phyloP scores from a whole-genome alignment of 768 basidiomycete species.

The Mycena leptocephala region DNA sequence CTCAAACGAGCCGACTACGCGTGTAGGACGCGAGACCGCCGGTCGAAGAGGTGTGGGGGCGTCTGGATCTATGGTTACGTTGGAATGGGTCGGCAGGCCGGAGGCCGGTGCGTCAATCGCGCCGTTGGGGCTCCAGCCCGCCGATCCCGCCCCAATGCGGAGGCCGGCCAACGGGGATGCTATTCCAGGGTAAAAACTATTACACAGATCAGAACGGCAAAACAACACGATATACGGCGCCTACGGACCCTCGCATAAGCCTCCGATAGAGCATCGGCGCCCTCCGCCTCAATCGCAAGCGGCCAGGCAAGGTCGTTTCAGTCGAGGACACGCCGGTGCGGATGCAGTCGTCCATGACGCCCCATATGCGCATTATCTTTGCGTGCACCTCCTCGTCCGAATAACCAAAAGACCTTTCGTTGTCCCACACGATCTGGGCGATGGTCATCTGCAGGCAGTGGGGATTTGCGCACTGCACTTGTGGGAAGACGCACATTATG shows the following conservation, averaged over 20 bases:
- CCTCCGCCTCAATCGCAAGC: slow-evolving; percentile 82
- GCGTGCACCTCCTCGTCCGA: slow-evolving; percentile 81
- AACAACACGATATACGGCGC: slow-evolving; percentile 4
- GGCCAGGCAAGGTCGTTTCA: slow-evolving; percentile 89
- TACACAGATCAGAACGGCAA: slow-evolving; percentile 5
- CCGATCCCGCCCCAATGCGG: slow-evolving; percentile 51
- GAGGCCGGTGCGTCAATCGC: slow-evolving; percentile 39
- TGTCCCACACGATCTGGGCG: slow-evolving; percentile 94
- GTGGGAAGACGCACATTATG: slow-evolving; percentile 77
- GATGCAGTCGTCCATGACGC: slow-evolving; percentile 95
- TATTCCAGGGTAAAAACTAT: slow-evolving; percentile 67
- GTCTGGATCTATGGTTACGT: slow-evolving; percentile 34
- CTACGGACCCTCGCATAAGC: slow-evolving; percentile 86
- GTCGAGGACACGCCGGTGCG: slow-evolving; percentile 86
- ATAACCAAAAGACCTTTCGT: slow-evolving; percentile 88
- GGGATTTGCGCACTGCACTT: slow-evolving; percentile 14
- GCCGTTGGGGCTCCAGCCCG: slow-evolving; percentile 37
- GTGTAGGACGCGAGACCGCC: slow-evolving; percentile 46
- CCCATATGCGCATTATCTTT: slow-evolving; percentile 89
- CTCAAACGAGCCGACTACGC: slow-evolving; percentile 84
- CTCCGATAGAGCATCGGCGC: slow-evolving; percentile 93
- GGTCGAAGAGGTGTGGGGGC: slow-evolving; percentile 29
- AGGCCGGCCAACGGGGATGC: slow-evolving; percentile 45
- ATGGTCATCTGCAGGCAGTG: slow-evolving; percentile 81
- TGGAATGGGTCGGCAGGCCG: slow-evolving; percentile 35